Conservation (phyloP, 2,329 filamentous ascomycete genomes). For the Coniochaeta prunicola region DNA sequence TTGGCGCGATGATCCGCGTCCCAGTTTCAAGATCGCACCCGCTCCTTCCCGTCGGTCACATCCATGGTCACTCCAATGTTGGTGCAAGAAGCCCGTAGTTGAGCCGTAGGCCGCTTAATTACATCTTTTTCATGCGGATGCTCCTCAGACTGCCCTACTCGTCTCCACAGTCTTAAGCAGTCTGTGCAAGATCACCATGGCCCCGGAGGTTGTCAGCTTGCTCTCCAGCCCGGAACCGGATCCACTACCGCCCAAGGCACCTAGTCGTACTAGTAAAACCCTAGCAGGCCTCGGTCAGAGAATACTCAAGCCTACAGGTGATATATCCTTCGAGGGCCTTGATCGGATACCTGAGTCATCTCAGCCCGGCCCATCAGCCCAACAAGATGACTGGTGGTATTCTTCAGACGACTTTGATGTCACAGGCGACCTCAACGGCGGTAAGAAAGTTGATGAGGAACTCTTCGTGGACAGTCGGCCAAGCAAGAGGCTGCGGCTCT, state of each 20-base stretch:
- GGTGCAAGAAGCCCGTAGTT: background rate
- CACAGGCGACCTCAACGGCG: constrained; percentile 22
- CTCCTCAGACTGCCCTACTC: background rate
- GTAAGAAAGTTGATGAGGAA: background rate
- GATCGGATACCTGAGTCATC: background rate
- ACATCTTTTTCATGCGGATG: background rate
- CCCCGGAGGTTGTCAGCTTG: constrained; percentile 26
- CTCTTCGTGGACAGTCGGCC: constrained; percentile 11
- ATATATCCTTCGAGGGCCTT: background rate
- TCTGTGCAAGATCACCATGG: constrained; percentile 14
- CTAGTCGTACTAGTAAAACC: background rate
- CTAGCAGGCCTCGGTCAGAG: background rate
- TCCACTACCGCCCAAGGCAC: background rate
- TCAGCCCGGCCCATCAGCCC: background rate
- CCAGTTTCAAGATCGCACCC: background rate
- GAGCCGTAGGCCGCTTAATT: background rate
- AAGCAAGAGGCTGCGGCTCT: constrained; percentile 22
- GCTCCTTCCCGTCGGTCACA: background rate
- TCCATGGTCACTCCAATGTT: background rate
- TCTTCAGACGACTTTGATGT: constrained; percentile 34
- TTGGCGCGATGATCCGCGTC: background rate
- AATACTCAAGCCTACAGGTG: background rate
- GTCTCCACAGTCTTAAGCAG: background rate
- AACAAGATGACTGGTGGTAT: background rate
- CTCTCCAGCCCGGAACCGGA: constrained; percentile 19